Base-by-base conservation (phyloP, 768 basidiomycete genomes). In the Rossbeevera mucosa region DNA sequence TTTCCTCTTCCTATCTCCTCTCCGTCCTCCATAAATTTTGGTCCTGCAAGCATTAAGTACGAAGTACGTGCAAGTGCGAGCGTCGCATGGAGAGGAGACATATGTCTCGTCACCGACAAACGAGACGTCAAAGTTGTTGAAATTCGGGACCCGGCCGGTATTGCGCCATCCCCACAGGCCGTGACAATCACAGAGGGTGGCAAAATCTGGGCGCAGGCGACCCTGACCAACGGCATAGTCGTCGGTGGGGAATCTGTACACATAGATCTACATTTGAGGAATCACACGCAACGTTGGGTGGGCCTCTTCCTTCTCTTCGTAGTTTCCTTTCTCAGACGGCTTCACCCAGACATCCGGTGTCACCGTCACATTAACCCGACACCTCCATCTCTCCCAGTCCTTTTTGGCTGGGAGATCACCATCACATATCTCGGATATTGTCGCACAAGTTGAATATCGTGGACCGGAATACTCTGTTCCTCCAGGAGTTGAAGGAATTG, bases 251-350 rank as follows among this genome's bases (percentile, higher is more conserved):
- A 83, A 61, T 80, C 79, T 54, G 83, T 79, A 16, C 86, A 83
- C 62, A 74, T 92, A 40, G 85, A 90, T 60, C 68, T 93, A 48
- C 81, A 85, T 56, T 83, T 92, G 44, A 90, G 84, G 74, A 93
- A 93, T 60, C 85, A 90, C 64, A 87, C 89, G 2, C 71, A 72
- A 47, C 88, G 86, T 71, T 91, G 86, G 84, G 90, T 88, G 44
- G 53, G 67, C 60, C 21, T 28, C 31, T 40, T 49, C 24, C 50
- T 30, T 47, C 2, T 26, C 30, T 7, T 44, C 0, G 42, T 38
- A 45, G 41, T 28, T 48, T 28, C 51, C 5, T 46, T 33, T 36
- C 7, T 50, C 58, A 47, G 31, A 50, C 42, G 25, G n/a, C 7
- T 47, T 21, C 12, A 21, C 46, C 8, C 57, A 91, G 90, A 91